phyloP scores from a whole-genome alignment of 805 yeast genomes.

The Debaryomyces maramus region DNA sequence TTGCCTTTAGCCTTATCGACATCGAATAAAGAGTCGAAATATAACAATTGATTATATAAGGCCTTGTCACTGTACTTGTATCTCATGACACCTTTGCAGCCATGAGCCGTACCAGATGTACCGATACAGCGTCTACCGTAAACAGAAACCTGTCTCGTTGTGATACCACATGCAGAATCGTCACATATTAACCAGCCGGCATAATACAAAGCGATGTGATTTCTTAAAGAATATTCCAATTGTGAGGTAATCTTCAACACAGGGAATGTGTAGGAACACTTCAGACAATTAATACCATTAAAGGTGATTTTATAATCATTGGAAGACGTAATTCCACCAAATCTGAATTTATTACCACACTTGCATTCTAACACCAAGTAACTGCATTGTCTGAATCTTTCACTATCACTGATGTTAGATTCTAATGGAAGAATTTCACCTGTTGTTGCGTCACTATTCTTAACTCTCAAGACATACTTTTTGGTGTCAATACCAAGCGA shows the following conservation, averaged over 20 bases:
- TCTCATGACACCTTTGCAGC: slow-evolving; percentile 79
- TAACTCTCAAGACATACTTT: slow-evolving; percentile 50
- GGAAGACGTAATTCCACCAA: slow-evolving; percentile 73
- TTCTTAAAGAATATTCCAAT: slow-evolving; percentile 69
- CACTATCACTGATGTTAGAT: slow-evolving; percentile 75
- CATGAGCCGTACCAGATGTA: slow-evolving; percentile 55
- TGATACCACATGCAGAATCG: slow-evolving; percentile 76
- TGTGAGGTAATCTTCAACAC: slow-evolving; percentile 64
- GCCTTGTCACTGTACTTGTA: slow-evolving; percentile 75
- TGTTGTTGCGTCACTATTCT: slow-evolving; percentile 31
- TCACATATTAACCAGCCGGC: slow-evolving; percentile 87
- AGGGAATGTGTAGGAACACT: slow-evolving; percentile 55
- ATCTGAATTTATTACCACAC: slow-evolving; percentile 62
- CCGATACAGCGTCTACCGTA: slow-evolving; percentile 86
- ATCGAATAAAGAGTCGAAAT: slow-evolving; percentile 77
- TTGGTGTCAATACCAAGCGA: slow-evolving; percentile 76
- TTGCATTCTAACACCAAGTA: slow-evolving; percentile 57
- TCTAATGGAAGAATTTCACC: slow-evolving; percentile 71
- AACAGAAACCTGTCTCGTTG: slow-evolving; percentile 83
- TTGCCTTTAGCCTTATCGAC: slow-evolving; percentile 72
- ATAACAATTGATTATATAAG: slow-evolving; percentile 82
- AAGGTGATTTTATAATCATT: slow-evolving; percentile 59
- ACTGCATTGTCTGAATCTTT: slow-evolving; percentile 70
- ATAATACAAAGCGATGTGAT: slow-evolving; percentile 73
- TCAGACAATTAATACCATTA: slow-evolving; percentile 68